These are phyloP conservation scores for Cardamine chenopodiifolia DNA, from an alignment of 345 rosid genomes.

Conservation along the genomic window DNA sequence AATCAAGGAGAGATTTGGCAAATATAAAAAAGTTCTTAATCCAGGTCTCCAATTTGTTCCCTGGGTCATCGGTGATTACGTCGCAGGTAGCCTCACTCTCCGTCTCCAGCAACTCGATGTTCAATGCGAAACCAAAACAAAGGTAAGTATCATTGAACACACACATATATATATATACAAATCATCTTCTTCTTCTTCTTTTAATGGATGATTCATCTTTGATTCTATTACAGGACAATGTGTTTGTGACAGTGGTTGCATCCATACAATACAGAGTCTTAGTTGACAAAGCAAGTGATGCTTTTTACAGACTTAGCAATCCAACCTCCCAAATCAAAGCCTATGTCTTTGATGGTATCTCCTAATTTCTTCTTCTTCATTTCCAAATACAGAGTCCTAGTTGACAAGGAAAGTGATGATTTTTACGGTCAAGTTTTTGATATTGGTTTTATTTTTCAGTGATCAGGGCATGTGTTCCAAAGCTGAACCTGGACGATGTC, in stretches of 20 bases:
- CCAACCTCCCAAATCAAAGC: slow-evolving; percentile 59
- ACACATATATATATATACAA: background rate
- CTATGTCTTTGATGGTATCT: slow-evolving; percentile 60
- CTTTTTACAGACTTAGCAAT: slow-evolving; percentile 63
- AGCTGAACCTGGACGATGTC: slow-evolving; percentile 54
- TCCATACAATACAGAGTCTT: slow-evolving; percentile 60
- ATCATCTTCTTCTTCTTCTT: background rate
- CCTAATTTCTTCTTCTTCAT: background rate
- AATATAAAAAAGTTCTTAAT: slow-evolving; percentile 54
- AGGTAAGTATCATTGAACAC: slow-evolving; percentile 43
- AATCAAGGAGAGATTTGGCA: slow-evolving; percentile 65
- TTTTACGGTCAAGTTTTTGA: background rate
- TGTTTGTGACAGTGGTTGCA: slow-evolving; percentile 64
- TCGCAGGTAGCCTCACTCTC: slow-evolving; percentile 58
- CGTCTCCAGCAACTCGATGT: slow-evolving; percentile 72
- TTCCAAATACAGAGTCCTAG: background rate
- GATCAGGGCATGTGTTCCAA: slow-evolving; percentile 63
- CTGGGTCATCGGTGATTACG: slow-evolving; percentile 60
- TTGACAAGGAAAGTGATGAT: background rate
- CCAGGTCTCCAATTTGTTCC: slow-evolving; percentile 71
- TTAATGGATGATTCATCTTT: background rate
- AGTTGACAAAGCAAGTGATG: slow-evolving; percentile 56
- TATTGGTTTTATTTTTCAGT: slow-evolving; percentile 38
- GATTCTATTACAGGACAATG: slow-evolving; percentile 50
- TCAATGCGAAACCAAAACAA: slow-evolving; percentile 70